Evolutionary conservation across 176 grass and related monocot species (phyloP).

Genomic region (Areca catechu): DNA sequence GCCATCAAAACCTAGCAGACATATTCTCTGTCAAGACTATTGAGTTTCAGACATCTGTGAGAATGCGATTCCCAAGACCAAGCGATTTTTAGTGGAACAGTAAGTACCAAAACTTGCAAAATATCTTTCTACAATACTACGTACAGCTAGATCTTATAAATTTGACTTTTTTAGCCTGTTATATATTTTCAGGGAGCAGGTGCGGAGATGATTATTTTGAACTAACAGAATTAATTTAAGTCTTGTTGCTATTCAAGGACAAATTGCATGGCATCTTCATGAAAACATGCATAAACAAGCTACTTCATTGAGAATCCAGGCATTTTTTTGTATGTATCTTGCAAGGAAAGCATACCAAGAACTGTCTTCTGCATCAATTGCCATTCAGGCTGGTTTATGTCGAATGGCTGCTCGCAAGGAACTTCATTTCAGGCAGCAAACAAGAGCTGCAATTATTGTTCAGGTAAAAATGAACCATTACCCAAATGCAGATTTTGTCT

Average conservation of each 20-base stretch:
- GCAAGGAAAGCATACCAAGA: constrained; percentile 63
- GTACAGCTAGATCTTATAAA: too few species aligned
- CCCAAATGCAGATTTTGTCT: too few species aligned
- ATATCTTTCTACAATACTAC: too few species aligned
- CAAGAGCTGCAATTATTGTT: constrained; percentile 71
- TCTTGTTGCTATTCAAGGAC: constrained; percentile 45
- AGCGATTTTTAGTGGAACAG: too few species aligned
- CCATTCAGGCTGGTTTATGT: constrained; percentile 69
- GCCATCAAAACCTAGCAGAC: too few species aligned
- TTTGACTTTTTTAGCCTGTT: too few species aligned
- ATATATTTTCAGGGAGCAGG: too few species aligned
- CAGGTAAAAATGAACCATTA: constrained; percentile 41
- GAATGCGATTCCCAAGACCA: too few species aligned
- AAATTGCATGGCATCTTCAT: constrained; percentile 56
- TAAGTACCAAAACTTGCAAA: too few species aligned
- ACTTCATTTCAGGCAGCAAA: constrained; percentile 47
- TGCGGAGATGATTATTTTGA: background rate
- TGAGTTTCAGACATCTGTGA: too few species aligned
- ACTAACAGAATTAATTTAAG: constrained; percentile 22
- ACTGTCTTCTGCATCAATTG: constrained; percentile 43
- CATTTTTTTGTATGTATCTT: constrained; percentile 61
- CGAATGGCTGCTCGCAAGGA: constrained; percentile 70
- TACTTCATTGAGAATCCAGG: constrained; percentile 79
- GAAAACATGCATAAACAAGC: constrained; percentile 65
- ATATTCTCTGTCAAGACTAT: too few species aligned